A percentile compares a stretch with the other conserved stretches of the same genome.
Evolutionary conservation across 164 flowering plant genomes (phyloP).

Genomic region (Stephania yunnanensis): DNA sequence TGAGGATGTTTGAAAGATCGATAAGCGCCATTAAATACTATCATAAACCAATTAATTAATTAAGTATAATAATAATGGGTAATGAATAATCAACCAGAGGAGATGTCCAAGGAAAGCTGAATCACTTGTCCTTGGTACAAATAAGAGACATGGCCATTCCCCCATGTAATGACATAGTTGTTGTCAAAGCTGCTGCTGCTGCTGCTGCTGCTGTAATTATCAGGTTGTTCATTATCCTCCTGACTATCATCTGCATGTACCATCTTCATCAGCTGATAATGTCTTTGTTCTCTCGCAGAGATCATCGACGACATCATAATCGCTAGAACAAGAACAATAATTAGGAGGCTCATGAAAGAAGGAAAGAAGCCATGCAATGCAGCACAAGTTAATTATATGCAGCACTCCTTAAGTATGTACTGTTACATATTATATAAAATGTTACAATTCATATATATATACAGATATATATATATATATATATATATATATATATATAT

Average conservation of each 20-base stretch:
- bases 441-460: no score
- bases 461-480: no score
- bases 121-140: slow-evolving; percentile 31
- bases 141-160: slow-evolving; percentile 27
- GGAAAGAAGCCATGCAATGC: not conserved
- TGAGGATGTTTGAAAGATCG: no score
- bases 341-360: not conserved
- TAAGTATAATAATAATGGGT: no score
- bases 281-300: not conserved
- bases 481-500: no score
- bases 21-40: no score
- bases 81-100: slow-evolving; percentile 34
- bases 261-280: not conserved
- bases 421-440: no score
- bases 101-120: slow-evolving; percentile 44
- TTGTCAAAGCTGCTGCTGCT: slow-evolving; percentile 19
- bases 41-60: no score
- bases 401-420: no score
- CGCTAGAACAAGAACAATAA: not conserved
- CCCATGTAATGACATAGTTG: slow-evolving; percentile 40
- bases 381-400: not conserved
- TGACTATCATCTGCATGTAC: not conserved
- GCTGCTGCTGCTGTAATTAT: no score
- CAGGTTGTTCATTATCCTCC: not conserved
- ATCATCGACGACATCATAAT: no score